Evolutionary conservation across 1,284 basidiomycete genomes (phyloP).

Genomic region (Malassezia cuniculi): DNA sequence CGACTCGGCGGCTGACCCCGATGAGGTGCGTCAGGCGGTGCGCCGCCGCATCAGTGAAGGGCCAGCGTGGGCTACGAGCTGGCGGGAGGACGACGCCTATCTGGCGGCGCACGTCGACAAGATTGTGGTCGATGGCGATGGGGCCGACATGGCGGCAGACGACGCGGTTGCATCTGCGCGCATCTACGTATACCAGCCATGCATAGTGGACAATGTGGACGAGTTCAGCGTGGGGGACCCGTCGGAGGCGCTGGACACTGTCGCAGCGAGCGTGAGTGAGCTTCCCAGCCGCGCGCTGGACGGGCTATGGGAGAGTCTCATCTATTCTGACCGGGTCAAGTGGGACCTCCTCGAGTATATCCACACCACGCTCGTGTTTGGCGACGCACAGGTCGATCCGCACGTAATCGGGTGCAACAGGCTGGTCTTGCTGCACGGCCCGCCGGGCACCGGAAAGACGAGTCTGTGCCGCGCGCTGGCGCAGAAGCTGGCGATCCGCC

Average conservation of each 20-base stretch:
- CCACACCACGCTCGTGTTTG: conserved; percentile 77
- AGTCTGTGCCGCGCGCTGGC: conserved; percentile 84
- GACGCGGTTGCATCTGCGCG: not conserved
- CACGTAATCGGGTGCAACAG: conserved; percentile 92
- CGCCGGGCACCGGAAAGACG: conserved; percentile 95
- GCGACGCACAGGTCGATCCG: conserved; percentile 74
- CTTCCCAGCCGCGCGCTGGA: conserved; percentile 71
- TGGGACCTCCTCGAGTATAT: conserved; percentile 79
- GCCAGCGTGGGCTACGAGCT: too few relatives aligned
- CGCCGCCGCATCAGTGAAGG: not conserved
- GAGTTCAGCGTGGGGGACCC: conserved; percentile 57
- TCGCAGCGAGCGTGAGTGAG: conserved; percentile 72
- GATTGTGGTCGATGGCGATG: too few relatives aligned
- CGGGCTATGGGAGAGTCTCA: conserved; percentile 71
- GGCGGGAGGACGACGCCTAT: too few relatives aligned
- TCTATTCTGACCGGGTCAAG: conserved; percentile 83
- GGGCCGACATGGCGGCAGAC: not conserved
- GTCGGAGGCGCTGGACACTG: conserved; percentile 51
- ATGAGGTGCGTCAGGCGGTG: conserved; percentile 1
- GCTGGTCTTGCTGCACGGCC: conserved; percentile 83
- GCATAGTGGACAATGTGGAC: conserved; percentile 58
- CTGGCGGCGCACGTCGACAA: too few relatives aligned
- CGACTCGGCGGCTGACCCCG: not conserved
- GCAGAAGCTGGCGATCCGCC: conserved; percentile 82
- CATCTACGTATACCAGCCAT: conserved; percentile 76